phyloP scores from a whole-genome alignment of 1,139 yeast species.

The Scheffersomyces cryptocercus region DNA sequence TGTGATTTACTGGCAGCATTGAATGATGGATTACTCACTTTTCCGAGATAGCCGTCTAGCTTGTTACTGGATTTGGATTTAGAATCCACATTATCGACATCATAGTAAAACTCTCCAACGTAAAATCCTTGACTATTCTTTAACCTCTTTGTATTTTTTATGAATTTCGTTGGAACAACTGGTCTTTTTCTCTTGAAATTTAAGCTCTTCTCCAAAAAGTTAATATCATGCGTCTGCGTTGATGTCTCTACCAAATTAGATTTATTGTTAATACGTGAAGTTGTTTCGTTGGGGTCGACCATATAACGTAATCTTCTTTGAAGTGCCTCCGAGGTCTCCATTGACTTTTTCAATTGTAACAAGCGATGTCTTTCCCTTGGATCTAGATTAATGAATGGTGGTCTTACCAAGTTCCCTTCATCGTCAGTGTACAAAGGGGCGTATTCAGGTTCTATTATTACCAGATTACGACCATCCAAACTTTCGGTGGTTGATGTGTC shows the following conservation, averaged over 20 bases:
- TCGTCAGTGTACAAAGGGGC: constrained; percentile 38
- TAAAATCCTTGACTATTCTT: constrained; percentile 26
- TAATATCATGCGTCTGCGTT: constrained; percentile 43
- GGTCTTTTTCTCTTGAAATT: constrained; percentile 11
- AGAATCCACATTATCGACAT: constrained; percentile 19
- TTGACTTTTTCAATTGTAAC: constrained; percentile 39
- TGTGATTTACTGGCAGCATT: constrained; percentile 7
- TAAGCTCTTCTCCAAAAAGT: constrained; percentile 23
- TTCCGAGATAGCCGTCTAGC: constrained; percentile 34
- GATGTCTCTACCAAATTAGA: constrained; percentile 37
- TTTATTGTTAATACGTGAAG: constrained; percentile 12
- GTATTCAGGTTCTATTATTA: constrained; percentile 27
- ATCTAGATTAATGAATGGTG: constrained; percentile 49
- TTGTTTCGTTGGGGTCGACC: constrained; percentile 44
- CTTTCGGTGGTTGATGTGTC: background rate
- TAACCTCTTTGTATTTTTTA: constrained; percentile 15
- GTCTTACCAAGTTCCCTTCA: constrained; percentile 42
- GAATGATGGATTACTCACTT: constrained; percentile 31
- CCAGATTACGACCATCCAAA: background rate
- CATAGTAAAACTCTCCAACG: constrained; percentile 41
- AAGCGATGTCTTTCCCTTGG: constrained; percentile 47
- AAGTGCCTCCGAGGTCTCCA: constrained; percentile 37
- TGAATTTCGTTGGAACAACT: constrained; percentile 1
- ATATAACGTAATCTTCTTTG: constrained; percentile 38
- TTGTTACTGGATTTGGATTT: constrained; percentile 13